Evolutionary conservation across 2,329 filamentous ascomycete species (phyloP).

Genomic region (Neonectria sp.): DNA sequence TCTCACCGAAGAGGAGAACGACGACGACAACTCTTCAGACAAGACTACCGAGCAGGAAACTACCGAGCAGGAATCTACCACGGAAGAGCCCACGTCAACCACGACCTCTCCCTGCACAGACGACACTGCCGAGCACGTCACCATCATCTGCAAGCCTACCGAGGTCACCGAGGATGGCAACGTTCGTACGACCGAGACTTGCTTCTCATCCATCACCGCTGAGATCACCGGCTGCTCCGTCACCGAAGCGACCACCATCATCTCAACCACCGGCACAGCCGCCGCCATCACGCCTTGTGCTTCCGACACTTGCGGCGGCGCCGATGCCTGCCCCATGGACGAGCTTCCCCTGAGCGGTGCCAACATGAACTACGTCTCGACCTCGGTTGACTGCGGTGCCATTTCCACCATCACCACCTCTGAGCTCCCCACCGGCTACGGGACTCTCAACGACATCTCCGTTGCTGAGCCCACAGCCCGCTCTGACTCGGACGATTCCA

Average conservation of each 20-base stretch:
- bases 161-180: slow-evolving; percentile 20
- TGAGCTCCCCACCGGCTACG: slow-evolving; percentile 22
- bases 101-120: slow-evolving; percentile 31
- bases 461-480: slow-evolving; percentile 23
- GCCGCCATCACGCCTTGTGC: slow-evolving; percentile 21
- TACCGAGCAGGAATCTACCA: slow-evolving; percentile 15
- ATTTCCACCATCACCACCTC: slow-evolving; percentile 32
- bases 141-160: slow-evolving; percentile 30
- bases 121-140: slow-evolving; percentile 31
- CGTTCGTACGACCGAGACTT: slow-evolving; percentile 17
- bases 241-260: slow-evolving; percentile 33
- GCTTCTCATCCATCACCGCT: slow-evolving; percentile 25
- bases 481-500: not conserved
- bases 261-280: slow-evolving; percentile 24
- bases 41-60: slow-evolving; percentile 32
- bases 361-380: slow-evolving; percentile 16
- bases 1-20: slow-evolving; percentile 31
- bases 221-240: slow-evolving; percentile 29
- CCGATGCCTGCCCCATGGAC: slow-evolving; percentile 30
- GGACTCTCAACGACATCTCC: slow-evolving; percentile 15
- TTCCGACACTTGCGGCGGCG: slow-evolving; percentile 30
- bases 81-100: slow-evolving; percentile 28
- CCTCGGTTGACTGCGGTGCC: slow-evolving; percentile 22
- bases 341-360: slow-evolving; percentile 25
- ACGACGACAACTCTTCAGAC: slow-evolving; percentile 31